Evolutionary conservation across 805 yeast species (phyloP).

Genomic region (Suhomyces sp.): DNA sequence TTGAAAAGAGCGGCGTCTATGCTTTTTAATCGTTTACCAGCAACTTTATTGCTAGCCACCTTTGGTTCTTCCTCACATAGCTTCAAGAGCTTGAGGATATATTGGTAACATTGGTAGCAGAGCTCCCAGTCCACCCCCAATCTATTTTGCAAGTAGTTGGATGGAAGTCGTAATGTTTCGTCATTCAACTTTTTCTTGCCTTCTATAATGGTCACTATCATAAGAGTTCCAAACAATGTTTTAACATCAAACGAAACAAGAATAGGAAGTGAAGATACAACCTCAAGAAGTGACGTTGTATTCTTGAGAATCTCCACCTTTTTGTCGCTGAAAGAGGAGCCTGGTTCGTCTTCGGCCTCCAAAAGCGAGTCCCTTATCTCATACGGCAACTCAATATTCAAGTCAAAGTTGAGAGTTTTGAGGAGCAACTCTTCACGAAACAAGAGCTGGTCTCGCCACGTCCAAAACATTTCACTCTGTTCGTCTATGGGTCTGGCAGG

Average conservation of each 20-base stretch:
- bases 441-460: slow-evolving; percentile 44
- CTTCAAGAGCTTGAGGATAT: slow-evolving; percentile 22
- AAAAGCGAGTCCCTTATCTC: slow-evolving; percentile 27
- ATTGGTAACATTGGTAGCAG: slow-evolving; percentile 28
- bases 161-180: slow-evolving; percentile 18
- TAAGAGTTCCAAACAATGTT: slow-evolving; percentile 31
- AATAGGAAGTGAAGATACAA: slow-evolving; percentile 39
- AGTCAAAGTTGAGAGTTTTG: slow-evolving; percentile 39
- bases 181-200: slow-evolving; percentile 17
- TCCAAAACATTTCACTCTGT: slow-evolving; percentile 42
- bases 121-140: slow-evolving; percentile 14
- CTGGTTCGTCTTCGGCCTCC: slow-evolving; percentile 3
- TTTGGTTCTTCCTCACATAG: slow-evolving; percentile 23
- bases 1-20: slow-evolving; percentile 1
- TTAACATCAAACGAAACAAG: slow-evolving; percentile 34
- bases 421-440: slow-evolving; percentile 43
- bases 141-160: slow-evolving; percentile 14
- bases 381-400: slow-evolving; percentile 41
- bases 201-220: slow-evolving; percentile 24
- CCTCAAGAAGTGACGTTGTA: slow-evolving; percentile 35
- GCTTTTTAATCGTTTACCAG: slow-evolving; percentile 17
- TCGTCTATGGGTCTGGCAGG: slow-evolving; percentile 31
- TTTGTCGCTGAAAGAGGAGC: slow-evolving; percentile 14
- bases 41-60: slow-evolving; percentile 22
- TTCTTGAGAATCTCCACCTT: slow-evolving; percentile 25